Base-by-base conservation (phyloP, 163 green algal genomes). In the Scenedesmus sp. region DNA sequence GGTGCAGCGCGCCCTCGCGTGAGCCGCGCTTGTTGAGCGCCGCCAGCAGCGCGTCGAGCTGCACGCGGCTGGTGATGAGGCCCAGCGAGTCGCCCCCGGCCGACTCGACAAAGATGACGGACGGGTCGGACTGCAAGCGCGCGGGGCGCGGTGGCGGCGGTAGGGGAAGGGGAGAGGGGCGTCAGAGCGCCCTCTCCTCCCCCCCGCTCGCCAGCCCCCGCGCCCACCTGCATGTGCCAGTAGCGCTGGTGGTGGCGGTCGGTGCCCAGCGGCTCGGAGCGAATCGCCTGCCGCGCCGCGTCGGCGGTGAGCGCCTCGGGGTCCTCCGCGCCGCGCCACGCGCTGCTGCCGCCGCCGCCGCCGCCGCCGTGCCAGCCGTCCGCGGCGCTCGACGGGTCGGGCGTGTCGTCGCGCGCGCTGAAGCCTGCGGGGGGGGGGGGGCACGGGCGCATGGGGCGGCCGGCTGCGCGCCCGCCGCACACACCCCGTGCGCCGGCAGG, bases 231-330 rank as follows among this genome's bases (percentile, higher is more conserved):
- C 71, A 79, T 69, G n/a, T 70, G 58, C 88, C 88, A 94, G 77
- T 93, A 93, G 57, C 85, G 80, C 17, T 88, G 75, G 70, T 78
- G 72, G 71, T 89, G 50, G 7, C 88, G 67, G 85, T 94, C 89
- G 13, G 75, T 44, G 44, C 89, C 89, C 67, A 94, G 66, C 5
- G 85, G 78, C 47, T 92, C 85, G 9, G 69, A 83, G 15, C 89
- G 76, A 17, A 86, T 73, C 20, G 76, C 63, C 2, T 70, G 64
- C 2, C 51, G 28, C 26, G 42, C 42, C 60, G 75, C 53, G 62
- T 84, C 70, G 24, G 66, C 60, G 15, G 42, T 18, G 20, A 67
- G 62, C 48, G 69, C 77, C 13, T 67, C 77, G 24, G 70, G 60
- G 13, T 24, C 24, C 22, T 34, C 26, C 34, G 50, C 66, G 5